These are phyloP conservation scores for Saccharomyces paradoxus DNA, from an alignment of 805 yeast genomes.

Conservation along the genomic window DNA sequence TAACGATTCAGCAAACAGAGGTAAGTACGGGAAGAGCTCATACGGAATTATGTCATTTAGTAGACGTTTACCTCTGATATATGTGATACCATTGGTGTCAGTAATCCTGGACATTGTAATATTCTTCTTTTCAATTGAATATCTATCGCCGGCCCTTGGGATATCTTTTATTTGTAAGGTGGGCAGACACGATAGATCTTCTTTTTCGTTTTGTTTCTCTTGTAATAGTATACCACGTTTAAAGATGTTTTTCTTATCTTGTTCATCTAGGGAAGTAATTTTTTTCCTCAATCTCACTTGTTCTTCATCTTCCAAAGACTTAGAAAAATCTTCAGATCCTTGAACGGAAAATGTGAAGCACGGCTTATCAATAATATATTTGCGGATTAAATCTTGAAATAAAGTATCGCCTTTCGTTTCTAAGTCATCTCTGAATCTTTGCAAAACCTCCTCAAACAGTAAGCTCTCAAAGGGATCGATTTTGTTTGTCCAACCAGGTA, in stretches of 20 bases:
- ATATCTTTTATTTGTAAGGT: slow-evolving; percentile 70
- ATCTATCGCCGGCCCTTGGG: slow-evolving; percentile 41
- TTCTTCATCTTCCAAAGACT: slow-evolving; percentile 49
- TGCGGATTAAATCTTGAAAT: slow-evolving; percentile 51
- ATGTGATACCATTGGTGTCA: slow-evolving; percentile 75
- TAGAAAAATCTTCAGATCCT: slow-evolving; percentile 54
- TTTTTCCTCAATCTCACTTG: slow-evolving; percentile 38
- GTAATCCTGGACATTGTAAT: slow-evolving; percentile 43
- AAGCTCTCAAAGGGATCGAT: slow-evolving; percentile 66
- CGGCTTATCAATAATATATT: slow-evolving; percentile 46
- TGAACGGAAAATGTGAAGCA: slow-evolving; percentile 66
- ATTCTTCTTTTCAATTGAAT: slow-evolving; percentile 30
- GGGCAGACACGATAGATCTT: slow-evolving; percentile 75
- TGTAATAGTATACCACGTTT: slow-evolving; percentile 53
- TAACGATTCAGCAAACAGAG: slow-evolving; percentile 70
- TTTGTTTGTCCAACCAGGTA: slow-evolving; percentile 81
- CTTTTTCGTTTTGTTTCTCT: slow-evolving; percentile 55
- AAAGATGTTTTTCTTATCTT: slow-evolving; percentile 50
- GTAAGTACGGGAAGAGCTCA: slow-evolving; percentile 58
- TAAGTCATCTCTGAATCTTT: slow-evolving; percentile 56
- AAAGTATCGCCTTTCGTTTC: slow-evolving; percentile 42
- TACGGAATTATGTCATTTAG: slow-evolving; percentile 47
- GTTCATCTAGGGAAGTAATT: slow-evolving; percentile 38
- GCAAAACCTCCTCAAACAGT: slow-evolving; percentile 54
- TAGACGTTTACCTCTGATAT: slow-evolving; percentile 59